Evolutionary conservation across 202 grass and related monocot genomes (phyloP).

Genomic region (Zoysia matrella): DNA sequence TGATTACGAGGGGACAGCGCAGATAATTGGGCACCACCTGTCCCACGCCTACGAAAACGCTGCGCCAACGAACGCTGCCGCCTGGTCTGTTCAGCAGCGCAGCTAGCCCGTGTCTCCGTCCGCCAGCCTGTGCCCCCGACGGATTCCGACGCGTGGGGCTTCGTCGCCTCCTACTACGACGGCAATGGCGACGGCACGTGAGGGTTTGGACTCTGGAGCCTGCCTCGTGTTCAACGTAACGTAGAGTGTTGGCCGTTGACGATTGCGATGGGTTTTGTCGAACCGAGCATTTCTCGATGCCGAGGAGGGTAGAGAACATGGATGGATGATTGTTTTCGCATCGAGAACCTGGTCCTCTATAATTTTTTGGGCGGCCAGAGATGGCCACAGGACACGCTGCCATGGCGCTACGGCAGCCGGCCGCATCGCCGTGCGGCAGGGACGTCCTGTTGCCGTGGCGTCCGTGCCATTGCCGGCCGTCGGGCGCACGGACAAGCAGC

Average conservation of each 20-base stretch:
- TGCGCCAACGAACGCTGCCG: background rate
- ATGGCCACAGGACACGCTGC: too few relatives aligned
- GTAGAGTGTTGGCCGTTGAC: background rate
- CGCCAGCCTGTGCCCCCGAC: conserved; percentile 9
- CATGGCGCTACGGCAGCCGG: too few relatives aligned
- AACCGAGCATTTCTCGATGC: background rate
- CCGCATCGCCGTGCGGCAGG: conserved; percentile 13
- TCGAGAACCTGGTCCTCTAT: background rate
- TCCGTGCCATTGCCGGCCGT: background rate
- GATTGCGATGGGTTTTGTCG: background rate
- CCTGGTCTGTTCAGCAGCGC: background rate
- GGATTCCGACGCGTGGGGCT: background rate
- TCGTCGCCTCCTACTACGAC: background rate
- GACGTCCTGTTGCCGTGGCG: background rate
- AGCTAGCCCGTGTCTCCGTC: background rate
- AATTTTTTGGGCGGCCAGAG: background rate
- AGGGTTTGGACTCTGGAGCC: background rate
- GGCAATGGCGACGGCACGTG: conserved; percentile 21
- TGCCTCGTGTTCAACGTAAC: conserved; percentile 1
- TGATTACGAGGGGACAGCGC: background rate
- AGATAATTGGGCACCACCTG: conserved; percentile 1
- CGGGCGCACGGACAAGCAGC: background rate
- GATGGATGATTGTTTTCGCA: background rate
- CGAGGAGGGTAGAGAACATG: background rate
- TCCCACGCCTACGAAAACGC: background rate